Evolutionary conservation across 306 rosid genomes (phyloP).

Genomic region (Alnus glutinosa): DNA sequence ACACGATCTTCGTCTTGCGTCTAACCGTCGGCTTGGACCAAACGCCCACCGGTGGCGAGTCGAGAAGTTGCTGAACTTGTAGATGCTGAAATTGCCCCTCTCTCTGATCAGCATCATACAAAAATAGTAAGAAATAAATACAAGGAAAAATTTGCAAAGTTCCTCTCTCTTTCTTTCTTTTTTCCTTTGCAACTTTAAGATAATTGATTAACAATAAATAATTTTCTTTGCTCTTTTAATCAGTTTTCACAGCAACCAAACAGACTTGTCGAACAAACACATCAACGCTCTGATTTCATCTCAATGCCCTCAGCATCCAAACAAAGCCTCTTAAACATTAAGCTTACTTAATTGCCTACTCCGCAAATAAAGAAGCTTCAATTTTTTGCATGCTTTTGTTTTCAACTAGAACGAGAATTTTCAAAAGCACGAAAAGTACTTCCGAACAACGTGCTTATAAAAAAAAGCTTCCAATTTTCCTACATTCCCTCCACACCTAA

Average conservation of each 20-base stretch:
- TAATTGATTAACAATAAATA: background rate
- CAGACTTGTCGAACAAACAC: background rate
- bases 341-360: background rate
- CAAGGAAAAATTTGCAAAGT: background rate
- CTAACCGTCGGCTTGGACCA: conserved; percentile 84
- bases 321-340: background rate
- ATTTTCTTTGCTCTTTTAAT: background rate
- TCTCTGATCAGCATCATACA: conserved; percentile 38
- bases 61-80: conserved; percentile 53
- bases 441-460: background rate
- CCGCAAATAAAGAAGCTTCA: background rate
- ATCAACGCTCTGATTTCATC: too few relatives aligned
- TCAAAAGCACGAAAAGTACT: background rate
- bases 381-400: background rate
- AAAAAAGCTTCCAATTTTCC: conserved; percentile 9
- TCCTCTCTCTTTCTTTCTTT: background rate
- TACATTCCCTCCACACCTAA: conserved; percentile 2
- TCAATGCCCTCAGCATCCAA: background rate
- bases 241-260: conserved; percentile 8
- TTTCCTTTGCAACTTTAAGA: background rate
- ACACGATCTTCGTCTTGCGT: conserved; percentile 95
- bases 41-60: conserved; percentile 55
- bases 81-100: conserved; percentile 57
- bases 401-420: background rate
- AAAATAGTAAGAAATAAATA: background rate